phyloP scores from a whole-genome alignment of 108 stramenopile genomes.

The Mediolabrus comicus region DNA sequence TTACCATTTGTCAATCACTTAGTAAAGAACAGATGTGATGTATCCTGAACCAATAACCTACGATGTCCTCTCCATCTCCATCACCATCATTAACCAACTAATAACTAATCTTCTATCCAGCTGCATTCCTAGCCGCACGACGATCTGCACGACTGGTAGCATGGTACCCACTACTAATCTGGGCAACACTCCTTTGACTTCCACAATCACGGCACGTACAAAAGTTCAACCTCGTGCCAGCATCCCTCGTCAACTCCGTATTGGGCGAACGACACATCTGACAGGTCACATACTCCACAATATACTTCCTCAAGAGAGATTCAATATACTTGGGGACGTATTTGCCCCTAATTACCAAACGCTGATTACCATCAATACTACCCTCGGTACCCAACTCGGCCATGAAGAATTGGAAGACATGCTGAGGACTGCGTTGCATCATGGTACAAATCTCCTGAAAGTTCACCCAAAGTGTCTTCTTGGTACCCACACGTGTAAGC shows the following conservation, averaged over 20 bases:
- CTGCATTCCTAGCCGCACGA: constrained; percentile 92
- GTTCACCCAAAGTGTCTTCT: constrained; percentile 99
- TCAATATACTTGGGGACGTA: constrained; percentile 99
- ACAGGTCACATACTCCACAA: constrained; percentile 99
- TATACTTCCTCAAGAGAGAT: constrained; percentile 96
- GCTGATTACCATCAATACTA: constrained; percentile 97
- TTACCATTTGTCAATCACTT: no score
- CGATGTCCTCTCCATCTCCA: background rate
- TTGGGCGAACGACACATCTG: constrained; percentile 97
- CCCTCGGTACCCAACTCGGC: constrained; percentile 99
- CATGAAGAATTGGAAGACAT: constrained; percentile 99
- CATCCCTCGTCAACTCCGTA: constrained; percentile 93
- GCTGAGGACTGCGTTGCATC: constrained; percentile 96
- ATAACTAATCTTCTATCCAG: constrained; percentile 41
- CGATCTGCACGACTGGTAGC: constrained; percentile 98
- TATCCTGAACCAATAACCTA: no score
- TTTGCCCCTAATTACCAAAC: constrained; percentile 95
- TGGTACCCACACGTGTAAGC: constrained; percentile 89
- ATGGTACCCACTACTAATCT: constrained; percentile 97
- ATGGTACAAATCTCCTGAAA: constrained; percentile 98
- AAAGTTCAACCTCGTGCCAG: constrained; percentile 89
- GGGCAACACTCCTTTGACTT: constrained; percentile 88
- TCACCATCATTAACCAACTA: background rate
- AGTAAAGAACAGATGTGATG: no score
- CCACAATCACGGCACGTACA: constrained; percentile 96